phyloP scores from a whole-genome alignment of 257 asterid genomes.

The Nicotiana undulata region DNA sequence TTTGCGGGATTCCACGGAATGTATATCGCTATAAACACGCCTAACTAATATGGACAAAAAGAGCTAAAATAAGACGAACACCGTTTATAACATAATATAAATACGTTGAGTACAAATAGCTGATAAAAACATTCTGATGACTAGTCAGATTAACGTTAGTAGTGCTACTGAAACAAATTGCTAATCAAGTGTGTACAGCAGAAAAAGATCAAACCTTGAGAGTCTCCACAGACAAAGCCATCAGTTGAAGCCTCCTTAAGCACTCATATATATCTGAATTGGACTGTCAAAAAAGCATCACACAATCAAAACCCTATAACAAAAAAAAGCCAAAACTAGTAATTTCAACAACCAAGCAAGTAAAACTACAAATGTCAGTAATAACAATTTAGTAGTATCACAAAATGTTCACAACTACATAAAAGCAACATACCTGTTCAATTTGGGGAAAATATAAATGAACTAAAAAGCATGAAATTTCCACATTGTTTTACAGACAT shows the following conservation, averaged over 20 bases:
- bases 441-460: not conserved
- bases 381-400: not conserved
- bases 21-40: too few relatives aligned
- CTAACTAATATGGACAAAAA: too few relatives aligned
- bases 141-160: not conserved
- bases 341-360: slow-evolving; percentile 4
- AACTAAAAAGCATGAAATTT: not conserved
- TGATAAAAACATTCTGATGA: not conserved
- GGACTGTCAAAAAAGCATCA: slow-evolving; percentile 39
- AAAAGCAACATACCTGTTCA: not conserved
- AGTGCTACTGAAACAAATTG: too few relatives aligned
- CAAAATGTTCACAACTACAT: not conserved
- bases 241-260: slow-evolving; percentile 66
- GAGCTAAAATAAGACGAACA: too few relatives aligned
- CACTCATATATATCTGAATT: slow-evolving; percentile 44
- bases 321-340: not conserved
- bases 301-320: slow-evolving; percentile 9
- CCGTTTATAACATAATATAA: too few relatives aligned
- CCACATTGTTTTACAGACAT: not conserved
- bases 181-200: too few relatives aligned
- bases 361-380: not conserved
- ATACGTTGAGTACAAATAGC: not conserved
- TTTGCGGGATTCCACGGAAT: too few relatives aligned
- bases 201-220: too few relatives aligned
- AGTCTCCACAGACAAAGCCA: too few relatives aligned